Conservation (phyloP, 441 rosid genomes). For the Adansonia grandidieri region DNA sequence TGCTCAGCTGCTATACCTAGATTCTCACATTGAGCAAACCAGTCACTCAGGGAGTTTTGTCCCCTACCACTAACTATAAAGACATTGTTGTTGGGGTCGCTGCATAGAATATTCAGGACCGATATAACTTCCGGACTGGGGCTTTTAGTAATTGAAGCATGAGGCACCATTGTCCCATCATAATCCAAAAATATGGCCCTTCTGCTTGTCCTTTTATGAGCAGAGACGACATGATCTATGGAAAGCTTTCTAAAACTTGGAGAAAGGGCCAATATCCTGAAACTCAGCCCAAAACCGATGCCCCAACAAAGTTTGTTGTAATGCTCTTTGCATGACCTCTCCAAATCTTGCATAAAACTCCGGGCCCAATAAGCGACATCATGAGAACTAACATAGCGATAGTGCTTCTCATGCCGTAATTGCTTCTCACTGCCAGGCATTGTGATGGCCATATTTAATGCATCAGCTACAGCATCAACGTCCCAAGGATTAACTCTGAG, state of each 20-base stretch:
- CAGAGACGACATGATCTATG: constrained; percentile 24
- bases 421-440: constrained; percentile 27
- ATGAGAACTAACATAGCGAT: constrained; percentile 28
- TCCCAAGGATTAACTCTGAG: constrained; percentile 33
- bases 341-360: constrained; percentile 39
- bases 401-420: constrained; percentile 28
- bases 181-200: constrained; percentile 34
- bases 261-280: constrained; percentile 42
- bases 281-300: constrained; percentile 27
- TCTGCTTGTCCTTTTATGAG: constrained; percentile 18
- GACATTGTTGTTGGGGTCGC: constrained; percentile 26
- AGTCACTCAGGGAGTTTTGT: constrained; percentile 25
- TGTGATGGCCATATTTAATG: constrained; percentile 25
- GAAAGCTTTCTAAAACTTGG: constrained; percentile 30
- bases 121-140: constrained; percentile 23
- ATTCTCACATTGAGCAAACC: constrained; percentile 28
- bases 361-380: constrained; percentile 31
- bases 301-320: constrained; percentile 35
- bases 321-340: constrained; percentile 51
- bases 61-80: constrained; percentile 34
- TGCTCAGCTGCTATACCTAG: constrained; percentile 32
- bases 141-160: constrained; percentile 21
- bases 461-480: constrained; percentile 30
- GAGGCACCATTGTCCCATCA: constrained; percentile 31
- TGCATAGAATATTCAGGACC: constrained; percentile 23